Evolutionary conservation across 1,139 yeast species (phyloP).

Genomic region (Pichia norvegensis): DNA sequence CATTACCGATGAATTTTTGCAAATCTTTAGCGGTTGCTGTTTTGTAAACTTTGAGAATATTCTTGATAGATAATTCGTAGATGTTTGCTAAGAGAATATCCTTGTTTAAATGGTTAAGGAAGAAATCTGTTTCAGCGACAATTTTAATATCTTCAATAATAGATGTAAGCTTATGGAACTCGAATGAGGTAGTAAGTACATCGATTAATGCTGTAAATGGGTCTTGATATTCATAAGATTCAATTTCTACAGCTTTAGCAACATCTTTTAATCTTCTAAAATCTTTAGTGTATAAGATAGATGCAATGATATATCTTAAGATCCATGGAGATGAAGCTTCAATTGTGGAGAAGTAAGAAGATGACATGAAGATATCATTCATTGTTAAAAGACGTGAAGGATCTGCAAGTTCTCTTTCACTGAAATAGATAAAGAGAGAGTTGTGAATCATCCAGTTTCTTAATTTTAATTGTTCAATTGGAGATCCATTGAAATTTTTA

Average conservation of each 20-base stretch:
- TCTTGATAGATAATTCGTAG: conserved; percentile 18
- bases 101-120: conserved; percentile 33
- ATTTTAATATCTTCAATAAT: conserved; percentile 39
- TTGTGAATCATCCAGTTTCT: conserved; percentile 63
- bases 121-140: conserved; percentile 46
- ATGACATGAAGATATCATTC: conserved; percentile 46
- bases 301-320: conserved; percentile 50
- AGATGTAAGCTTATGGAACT: conserved; percentile 43
- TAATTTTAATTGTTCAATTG: conserved; percentile 49
- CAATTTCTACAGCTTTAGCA: conserved; percentile 48
- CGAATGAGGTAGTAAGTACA: conserved; percentile 47
- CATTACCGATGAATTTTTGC: not conserved
- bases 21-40: conserved; percentile 17
- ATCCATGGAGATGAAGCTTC: conserved; percentile 66
- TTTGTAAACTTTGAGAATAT: conserved; percentile 22
- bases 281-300: conserved; percentile 38
- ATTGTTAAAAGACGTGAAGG: conserved; percentile 19
- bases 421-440: conserved; percentile 54
- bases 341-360: conserved; percentile 53
- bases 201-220: conserved; percentile 51
- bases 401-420: conserved; percentile 25
- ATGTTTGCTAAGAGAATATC: conserved; percentile 19
- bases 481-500: conserved; percentile 40
- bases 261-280: conserved; percentile 48
- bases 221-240: conserved; percentile 52